Base-by-base conservation (phyloP, 495 filamentous ascomycete species). In the Extremus antarcticus region DNA sequence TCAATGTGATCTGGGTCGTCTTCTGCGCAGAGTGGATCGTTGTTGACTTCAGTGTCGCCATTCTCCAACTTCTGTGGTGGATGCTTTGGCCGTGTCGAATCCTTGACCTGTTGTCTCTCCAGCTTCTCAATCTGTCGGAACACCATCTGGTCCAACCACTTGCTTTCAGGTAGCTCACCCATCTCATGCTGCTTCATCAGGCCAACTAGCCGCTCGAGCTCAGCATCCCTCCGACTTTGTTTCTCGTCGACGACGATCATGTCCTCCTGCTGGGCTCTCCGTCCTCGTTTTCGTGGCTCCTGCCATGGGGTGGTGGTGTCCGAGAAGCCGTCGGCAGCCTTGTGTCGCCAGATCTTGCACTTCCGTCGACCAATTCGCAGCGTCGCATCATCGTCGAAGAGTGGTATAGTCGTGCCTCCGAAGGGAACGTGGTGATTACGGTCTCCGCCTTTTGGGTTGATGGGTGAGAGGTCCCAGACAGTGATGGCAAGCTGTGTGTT, bases 141-240 rank as follows among this genome's bases (percentile, higher is more conserved):
- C 7, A 94, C 88, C 55, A 97, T 74, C 58, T 90, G 85, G 65
- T 99, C 92, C 49, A 99, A 78, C 92, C 92, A 97, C 65, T 94
- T 89, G 43, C 92, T 84, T 16, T 87, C 78, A 2, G 86, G 83
- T 15, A 99, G 90, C 62, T 97, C 91, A 21, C 88, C 88, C 83
- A 96, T 92, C 66, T 99, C 92, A 62, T 96, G 94, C 67, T 95
- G 94, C 72, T 99, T 99, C 62, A 99, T 85, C 46, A 96, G 64
- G 50, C 81, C 82, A 65, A 94, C 88, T 41, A 96, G 74, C 16
- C 90, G 75, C 56, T 92, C 87, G 43, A 91, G 70, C 68, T 96
- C 90, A 39, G 83, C 74, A 32, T 79, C 78, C 19, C 58, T 38
- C 13, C 55, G 20, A 23, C 46, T 54, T 4, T 65, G 55, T 62